Percentiles rank a stretch among this genome's conserved stretches.
Evolutionary conservation across 2,329 filamentous ascomycete species (phyloP).

Genomic region (Pyricularia pennisetigena): DNA sequence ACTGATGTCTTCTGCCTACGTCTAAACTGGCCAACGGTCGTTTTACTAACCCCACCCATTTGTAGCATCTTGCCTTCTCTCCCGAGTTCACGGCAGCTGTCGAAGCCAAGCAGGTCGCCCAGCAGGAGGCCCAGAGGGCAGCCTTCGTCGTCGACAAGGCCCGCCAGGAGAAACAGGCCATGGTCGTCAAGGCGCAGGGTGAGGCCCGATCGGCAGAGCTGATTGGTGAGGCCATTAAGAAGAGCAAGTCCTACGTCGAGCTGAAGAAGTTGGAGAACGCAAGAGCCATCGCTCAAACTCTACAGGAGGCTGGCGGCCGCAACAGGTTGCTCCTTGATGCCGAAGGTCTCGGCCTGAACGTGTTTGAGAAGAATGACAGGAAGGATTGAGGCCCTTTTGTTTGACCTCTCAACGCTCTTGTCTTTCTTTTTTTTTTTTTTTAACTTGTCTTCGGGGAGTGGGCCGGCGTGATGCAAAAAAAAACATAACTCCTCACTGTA

Average conservation of each 20-base stretch:
- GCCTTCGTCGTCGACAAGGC: slow-evolving; percentile 99
- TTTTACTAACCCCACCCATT: background rate
- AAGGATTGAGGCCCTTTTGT: slow-evolving; percentile 25
- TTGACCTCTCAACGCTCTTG: background rate
- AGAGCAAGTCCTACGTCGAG: slow-evolving; percentile 93
- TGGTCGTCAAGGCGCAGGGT: slow-evolving; percentile 97
- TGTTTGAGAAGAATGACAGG: slow-evolving; percentile 45
- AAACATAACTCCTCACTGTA: background rate
- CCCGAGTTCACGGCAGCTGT: slow-evolving; percentile 66
- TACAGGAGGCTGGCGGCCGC: slow-evolving; percentile 76
- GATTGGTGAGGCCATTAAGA: slow-evolving; percentile 99
- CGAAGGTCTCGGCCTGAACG: slow-evolving; percentile 84
- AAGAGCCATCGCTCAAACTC: slow-evolving; percentile 71
- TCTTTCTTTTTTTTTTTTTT: too few species aligned
- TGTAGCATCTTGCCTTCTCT: slow-evolving; percentile 60
- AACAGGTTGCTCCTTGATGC: slow-evolving; percentile 94
- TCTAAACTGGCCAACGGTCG: background rate
- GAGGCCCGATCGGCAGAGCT: slow-evolving; percentile 96
- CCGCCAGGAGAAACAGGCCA: slow-evolving; percentile 98
- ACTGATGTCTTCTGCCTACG: background rate
- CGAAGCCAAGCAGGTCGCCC: slow-evolving; percentile 64
- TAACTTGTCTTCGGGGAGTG: background rate
- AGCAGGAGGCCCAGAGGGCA: slow-evolving; percentile 92
- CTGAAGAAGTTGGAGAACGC: slow-evolving; percentile 98
- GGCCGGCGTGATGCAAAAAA: background rate